phyloP scores from a whole-genome alignment of 1,139 yeast species.

The Taphrina flavorubra region DNA sequence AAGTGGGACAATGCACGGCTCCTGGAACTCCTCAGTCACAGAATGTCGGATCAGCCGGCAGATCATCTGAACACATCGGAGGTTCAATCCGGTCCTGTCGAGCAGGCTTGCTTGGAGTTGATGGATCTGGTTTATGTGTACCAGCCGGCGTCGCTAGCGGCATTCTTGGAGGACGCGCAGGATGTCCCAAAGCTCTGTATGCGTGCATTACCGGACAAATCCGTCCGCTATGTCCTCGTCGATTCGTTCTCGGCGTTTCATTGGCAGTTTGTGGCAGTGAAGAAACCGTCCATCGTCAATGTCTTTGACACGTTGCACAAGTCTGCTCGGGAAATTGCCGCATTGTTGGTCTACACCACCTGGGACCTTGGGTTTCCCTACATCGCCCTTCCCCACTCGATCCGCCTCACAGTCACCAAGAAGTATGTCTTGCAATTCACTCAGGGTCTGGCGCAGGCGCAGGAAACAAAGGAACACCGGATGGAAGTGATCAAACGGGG shows the following conservation, averaged over 20 bases:
- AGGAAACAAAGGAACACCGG: constrained; percentile 24
- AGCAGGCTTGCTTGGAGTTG: constrained; percentile 10
- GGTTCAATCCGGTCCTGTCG: not conserved
- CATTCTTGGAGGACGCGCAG: constrained; percentile 29
- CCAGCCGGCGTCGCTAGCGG: constrained; percentile 34
- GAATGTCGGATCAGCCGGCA: constrained; percentile 1
- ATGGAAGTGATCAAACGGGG: constrained; percentile 25
- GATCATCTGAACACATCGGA: not conserved
- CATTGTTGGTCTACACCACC: constrained; percentile 24
- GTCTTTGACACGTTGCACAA: constrained; percentile 6
- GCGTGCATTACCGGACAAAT: constrained; percentile 9
- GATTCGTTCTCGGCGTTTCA: constrained; percentile 39
- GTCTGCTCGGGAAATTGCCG: constrained; percentile 5
- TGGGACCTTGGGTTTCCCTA: constrained; percentile 37
- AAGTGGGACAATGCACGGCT: constrained; percentile 40
- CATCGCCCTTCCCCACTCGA: constrained; percentile 15
- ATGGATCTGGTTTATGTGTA: constrained; percentile 28
- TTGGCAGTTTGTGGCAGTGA: constrained; percentile 34
- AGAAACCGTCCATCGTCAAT: constrained; percentile 6
- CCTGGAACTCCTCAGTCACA: constrained; percentile 11
- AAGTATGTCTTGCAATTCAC: constrained; percentile 38
- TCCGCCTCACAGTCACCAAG: constrained; percentile 21
- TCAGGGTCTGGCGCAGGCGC: constrained; percentile 33
- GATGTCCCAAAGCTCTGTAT: constrained; percentile 17
- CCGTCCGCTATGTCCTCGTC: constrained; percentile 32